Evolutionary conservation across 345 rosid species (phyloP), one percentile per base, ranked within the genome.

Genomic region (Erodium maritimum): DNA sequence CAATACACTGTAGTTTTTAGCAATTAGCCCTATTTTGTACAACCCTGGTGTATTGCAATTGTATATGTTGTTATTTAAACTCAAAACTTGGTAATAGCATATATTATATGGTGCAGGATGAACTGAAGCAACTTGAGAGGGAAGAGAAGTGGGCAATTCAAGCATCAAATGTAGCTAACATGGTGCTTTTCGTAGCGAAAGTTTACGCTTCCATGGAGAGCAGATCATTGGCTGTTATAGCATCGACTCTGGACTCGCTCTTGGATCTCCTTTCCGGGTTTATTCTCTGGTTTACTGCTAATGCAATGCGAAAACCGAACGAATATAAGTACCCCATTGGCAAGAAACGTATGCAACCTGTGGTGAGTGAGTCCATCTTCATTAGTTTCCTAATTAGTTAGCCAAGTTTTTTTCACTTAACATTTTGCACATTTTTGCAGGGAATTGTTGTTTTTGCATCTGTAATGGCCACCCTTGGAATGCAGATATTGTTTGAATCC

Each of bases 291-390:
- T 88, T 88, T 70, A 86, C 96, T 19, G 73, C 88, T 23, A 61
- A 82, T 63, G 88, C 90, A 58, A 88, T 88, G 96, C 83, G 61
- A 17, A 83, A 69, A 37, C 94, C 88, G 19, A 88, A 88, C 60
- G 83, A 73, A 0, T 83, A 74, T 61, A 65, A 52, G 60, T 86
- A 85, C 70, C 96, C 96, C 3, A 80, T 88, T 53, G 96, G 96
- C n/a, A 88, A 86, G 75, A 78, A 73, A 51, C 69, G 90, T 60
- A 88, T 88, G 96, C 96, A 88, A 42, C 96, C 94, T 5, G 94
- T 88, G 73, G 94, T 88, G 74, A 60, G 76, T 66, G 52, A 29
- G 37, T 29, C 53, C 50, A 21, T 17, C 11, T 23, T 18, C 33
- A 29, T 29, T 1, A 29, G 37, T n/a, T n/a, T n/a, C 37, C 37